Percentiles rank a stretch among this genome's conserved stretches.
Evolutionary conservation across 2,329 filamentous ascomycete species (phyloP).

Genomic region (Didymella pomorum): DNA sequence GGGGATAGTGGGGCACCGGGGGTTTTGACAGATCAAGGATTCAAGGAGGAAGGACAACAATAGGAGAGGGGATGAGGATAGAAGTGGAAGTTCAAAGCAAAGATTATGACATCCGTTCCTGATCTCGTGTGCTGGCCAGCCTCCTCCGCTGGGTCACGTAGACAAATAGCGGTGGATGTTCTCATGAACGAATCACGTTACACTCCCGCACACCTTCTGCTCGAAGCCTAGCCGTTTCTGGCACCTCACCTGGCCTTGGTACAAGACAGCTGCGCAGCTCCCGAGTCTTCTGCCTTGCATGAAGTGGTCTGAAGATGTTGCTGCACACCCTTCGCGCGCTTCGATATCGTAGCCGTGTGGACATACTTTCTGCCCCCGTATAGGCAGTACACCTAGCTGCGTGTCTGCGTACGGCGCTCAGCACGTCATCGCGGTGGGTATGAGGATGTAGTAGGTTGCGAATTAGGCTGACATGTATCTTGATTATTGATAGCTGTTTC

Average conservation of each 20-base stretch:
- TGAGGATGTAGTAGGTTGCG: constrained; percentile 1
- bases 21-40: constrained; percentile 13
- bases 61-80: constrained; percentile 7
- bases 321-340: constrained; percentile 6
- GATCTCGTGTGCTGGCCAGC: constrained; percentile 36
- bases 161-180: constrained; percentile 36
- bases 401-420: not conserved
- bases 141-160: constrained; percentile 38
- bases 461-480: constrained; percentile 12
- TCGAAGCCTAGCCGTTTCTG: constrained; percentile 32
- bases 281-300: constrained; percentile 18
- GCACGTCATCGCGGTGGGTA: constrained; percentile 26
- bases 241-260: constrained; percentile 17
- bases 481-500: constrained; percentile 5
- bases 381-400: not conserved
- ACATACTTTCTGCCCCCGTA: not conserved
- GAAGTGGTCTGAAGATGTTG: not conserved
- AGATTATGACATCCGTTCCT: constrained; percentile 30
- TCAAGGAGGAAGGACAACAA: constrained; percentile 18
- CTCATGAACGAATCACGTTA: constrained; percentile 39
- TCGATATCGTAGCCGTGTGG: constrained; percentile 2
- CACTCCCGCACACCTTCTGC: constrained; percentile 28
- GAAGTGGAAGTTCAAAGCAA: constrained; percentile 22
- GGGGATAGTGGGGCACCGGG: constrained; percentile 21
- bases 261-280: constrained; percentile 19